Evolutionary conservation across 306 rosid genomes (phyloP), one percentile per base, ranked within the genome.

Genomic region (Lablab purpureus): DNA sequence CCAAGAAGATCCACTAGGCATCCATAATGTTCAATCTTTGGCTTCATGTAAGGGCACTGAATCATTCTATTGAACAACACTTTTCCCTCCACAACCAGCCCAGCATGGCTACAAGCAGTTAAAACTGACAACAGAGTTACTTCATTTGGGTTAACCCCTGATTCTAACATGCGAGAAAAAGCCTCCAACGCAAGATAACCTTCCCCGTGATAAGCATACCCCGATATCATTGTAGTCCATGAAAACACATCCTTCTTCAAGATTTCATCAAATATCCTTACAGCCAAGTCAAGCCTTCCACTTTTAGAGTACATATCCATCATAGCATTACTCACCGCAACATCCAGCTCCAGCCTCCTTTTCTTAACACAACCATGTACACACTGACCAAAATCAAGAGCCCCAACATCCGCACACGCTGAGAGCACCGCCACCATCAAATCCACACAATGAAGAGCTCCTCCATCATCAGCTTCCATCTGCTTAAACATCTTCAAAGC

Each of bases 201-300:
- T 63, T 50, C 32, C 63, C 78, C 75, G 23, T 74, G 81, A 64
- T 41, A 75, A 7, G 77, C 84, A 17, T 59, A 83, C 54, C 69
- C 74, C 0, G 87, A 83, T 66, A 79, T 79, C 75, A 69, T 51
- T 41, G 75, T 54, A 19, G 84, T 84, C 78, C 87, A 74, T 2
- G 87, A 67, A 68, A 74, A 74, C 55, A 79, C 50, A 62, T 79
- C 81, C 74, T 68, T 84, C 14, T 60, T 21, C 73, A 60, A 21
- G 52, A 79, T 79, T 7, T 67, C 87, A 59, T 74, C 49, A 49
- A 83, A 78, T 19, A 60, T 2, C 36, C 73, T 69, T 30, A 13
- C 27, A 59, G 65, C 84, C 68, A 67, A 51, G 12, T 73, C 78
- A 73, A 83, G 76, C 80, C 76, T 83, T 36, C 86, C 80, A 30